phyloP scores from a whole-genome alignment of 176 grass and related monocot species.

The Oryza officinalis region DNA sequence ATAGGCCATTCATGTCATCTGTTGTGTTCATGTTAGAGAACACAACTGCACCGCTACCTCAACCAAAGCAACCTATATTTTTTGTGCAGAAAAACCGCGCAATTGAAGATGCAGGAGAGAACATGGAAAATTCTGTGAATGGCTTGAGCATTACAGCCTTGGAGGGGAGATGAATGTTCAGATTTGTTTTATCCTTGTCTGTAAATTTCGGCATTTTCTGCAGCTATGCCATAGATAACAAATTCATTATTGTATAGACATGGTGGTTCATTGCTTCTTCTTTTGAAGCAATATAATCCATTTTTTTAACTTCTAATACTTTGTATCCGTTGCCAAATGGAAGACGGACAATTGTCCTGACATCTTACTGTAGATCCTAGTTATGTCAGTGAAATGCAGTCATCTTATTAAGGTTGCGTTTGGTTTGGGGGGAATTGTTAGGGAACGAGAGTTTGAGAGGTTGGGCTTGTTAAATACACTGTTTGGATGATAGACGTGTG shows the following conservation, averaged over 20 bases:
- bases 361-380: neutral
- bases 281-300: neutral
- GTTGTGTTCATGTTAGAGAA: constrained; percentile 52
- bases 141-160: neutral
- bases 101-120: neutral
- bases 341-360: neutral
- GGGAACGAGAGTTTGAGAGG: no score
- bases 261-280: no score
- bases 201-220: neutral
- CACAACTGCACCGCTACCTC: constrained; percentile 13
- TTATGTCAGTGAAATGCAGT: neutral
- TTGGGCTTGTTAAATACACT: no score
- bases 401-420: no score
- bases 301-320: no score
- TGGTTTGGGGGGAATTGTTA: no score
- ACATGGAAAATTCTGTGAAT: constrained; percentile 17
- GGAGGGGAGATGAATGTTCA: constrained; percentile 22
- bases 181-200: neutral
- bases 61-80: constrained; percentile 28
- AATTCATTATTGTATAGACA: no score
- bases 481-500: no score
- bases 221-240: no score
- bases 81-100: neutral
- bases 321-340: neutral
- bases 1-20: constrained; percentile 57